phyloP scores from a whole-genome alignment of 345 rosid species.

The Sisymbrium irio region DNA sequence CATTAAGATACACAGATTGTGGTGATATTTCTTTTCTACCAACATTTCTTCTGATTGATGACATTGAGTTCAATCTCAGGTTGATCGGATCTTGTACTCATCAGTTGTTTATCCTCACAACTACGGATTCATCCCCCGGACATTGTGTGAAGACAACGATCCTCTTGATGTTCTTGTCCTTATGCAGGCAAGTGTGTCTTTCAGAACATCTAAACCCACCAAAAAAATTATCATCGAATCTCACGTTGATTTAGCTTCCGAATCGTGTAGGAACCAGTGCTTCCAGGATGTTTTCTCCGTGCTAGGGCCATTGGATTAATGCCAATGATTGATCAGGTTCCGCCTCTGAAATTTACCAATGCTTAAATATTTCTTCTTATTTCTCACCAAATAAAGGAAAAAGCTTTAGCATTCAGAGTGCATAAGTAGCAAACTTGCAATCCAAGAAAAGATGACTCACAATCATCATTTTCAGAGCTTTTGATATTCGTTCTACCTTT shows the following conservation, averaged over 20 bases:
- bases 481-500: not conserved
- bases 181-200: constrained; percentile 64
- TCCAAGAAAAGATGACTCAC: no score
- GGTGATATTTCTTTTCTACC: not conserved
- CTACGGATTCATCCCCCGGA: constrained; percentile 95
- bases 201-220: not conserved
- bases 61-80: constrained; percentile 41
- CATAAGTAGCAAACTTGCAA: not conserved
- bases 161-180: constrained; percentile 89
- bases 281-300: constrained; percentile 91
- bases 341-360: not conserved
- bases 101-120: constrained; percentile 99
- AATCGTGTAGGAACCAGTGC: constrained; percentile 80
- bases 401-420: no score
- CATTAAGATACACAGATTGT: not conserved
- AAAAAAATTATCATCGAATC: not conserved
- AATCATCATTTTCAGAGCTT: not conserved
- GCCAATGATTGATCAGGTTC: constrained; percentile 99
- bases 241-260: not conserved
- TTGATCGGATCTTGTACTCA: constrained; percentile 81
- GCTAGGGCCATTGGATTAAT: constrained; percentile 95
- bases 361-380: not conserved
- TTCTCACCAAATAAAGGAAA: not conserved
- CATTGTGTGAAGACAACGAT: constrained; percentile 96
- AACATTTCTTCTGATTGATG: not conserved